Evolutionary conservation across 225 moss, liverwort and hornwort species (phyloP).

Genomic region (Physcomitrium patens): DNA sequence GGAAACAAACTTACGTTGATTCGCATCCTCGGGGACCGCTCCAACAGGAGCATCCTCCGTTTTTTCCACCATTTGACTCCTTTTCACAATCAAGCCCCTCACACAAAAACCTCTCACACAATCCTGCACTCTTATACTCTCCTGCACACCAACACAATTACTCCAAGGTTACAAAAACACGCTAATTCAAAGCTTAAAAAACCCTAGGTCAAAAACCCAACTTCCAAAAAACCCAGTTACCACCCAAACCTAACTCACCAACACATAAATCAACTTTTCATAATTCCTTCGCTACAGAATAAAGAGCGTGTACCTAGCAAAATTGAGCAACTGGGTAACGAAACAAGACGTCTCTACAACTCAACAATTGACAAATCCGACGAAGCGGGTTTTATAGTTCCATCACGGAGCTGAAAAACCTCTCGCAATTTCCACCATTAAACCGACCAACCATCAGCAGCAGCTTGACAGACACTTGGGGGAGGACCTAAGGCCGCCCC

Average conservation of each 20-base stretch:
- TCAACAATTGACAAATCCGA: too few relatives aligned
- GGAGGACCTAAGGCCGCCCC: too few relatives aligned
- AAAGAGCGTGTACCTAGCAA: too few relatives aligned
- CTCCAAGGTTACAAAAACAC: constrained; percentile 12
- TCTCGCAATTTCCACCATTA: too few relatives aligned
- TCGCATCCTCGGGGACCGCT: constrained; percentile 84
- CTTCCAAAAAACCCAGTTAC: neutral
- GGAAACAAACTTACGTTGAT: constrained; percentile 63
- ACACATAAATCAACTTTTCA: too few relatives aligned
- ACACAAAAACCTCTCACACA: neutral
- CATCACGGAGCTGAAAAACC: too few relatives aligned
- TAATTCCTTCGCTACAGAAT: too few relatives aligned
- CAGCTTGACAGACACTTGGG: too few relatives aligned
- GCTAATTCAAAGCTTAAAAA: constrained; percentile 6
- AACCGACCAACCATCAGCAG: too few relatives aligned
- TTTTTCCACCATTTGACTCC: constrained; percentile 48
- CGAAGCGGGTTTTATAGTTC: too few relatives aligned
- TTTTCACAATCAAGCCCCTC: neutral
- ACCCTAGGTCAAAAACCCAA: neutral
- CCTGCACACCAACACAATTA: neutral
- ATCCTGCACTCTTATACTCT: neutral
- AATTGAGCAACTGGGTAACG: too few relatives aligned
- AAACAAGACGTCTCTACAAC: too few relatives aligned
- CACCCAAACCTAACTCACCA: neutral
- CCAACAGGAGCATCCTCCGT: constrained; percentile 54